Percentiles rank a stretch among this genome's conserved stretches.
These are phyloP conservation scores for Yamadazyma endophytica DNA, from an alignment of 805 yeast species.

Conservation along the genomic window DNA sequence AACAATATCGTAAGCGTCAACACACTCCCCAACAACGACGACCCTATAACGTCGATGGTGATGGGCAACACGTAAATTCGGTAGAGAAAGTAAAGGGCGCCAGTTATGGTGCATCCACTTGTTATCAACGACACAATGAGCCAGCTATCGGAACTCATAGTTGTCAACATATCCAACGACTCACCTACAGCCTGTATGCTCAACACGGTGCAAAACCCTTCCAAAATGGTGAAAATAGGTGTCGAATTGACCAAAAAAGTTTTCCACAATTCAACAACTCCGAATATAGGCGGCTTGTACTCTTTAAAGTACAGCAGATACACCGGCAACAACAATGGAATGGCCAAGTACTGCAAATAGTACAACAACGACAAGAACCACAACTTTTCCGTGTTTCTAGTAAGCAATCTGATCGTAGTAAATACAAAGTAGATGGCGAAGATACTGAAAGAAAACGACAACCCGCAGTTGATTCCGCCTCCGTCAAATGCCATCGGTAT, in stretches of 20 bases:
- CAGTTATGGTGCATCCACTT: slow-evolving; percentile 72
- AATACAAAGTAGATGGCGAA: slow-evolving; percentile 56
- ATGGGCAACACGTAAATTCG: slow-evolving; percentile 78
- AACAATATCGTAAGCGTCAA: slow-evolving; percentile 71
- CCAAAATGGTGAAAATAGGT: slow-evolving; percentile 81
- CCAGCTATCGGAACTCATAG: slow-evolving; percentile 69
- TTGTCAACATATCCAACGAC: slow-evolving; percentile 64
- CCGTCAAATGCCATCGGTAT: slow-evolving; percentile 92
- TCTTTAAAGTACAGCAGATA: slow-evolving; percentile 51
- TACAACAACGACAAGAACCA: slow-evolving; percentile 51
- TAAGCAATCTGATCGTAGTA: slow-evolving; percentile 65
- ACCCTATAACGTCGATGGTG: slow-evolving; percentile 64
- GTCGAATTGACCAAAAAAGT: slow-evolving; percentile 72
- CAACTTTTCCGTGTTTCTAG: slow-evolving; percentile 38
- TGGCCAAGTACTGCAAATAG: slow-evolving; percentile 74
- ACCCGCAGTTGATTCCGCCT: slow-evolving; percentile 88
- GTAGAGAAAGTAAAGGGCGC: slow-evolving; percentile 73
- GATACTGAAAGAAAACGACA: slow-evolving; percentile 72
- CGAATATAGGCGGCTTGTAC: slow-evolving; percentile 3
- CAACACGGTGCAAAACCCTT: slow-evolving; percentile 88
- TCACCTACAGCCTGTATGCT: slow-evolving; percentile 93
- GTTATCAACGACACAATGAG: slow-evolving; percentile 66
- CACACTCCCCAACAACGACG: slow-evolving; percentile 82
- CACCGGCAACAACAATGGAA: slow-evolving; percentile 76
- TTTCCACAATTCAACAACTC: slow-evolving; percentile 62